Evolutionary conservation across 148 eudicot species (phyloP).

Genomic region (Chenopodium album): DNA sequence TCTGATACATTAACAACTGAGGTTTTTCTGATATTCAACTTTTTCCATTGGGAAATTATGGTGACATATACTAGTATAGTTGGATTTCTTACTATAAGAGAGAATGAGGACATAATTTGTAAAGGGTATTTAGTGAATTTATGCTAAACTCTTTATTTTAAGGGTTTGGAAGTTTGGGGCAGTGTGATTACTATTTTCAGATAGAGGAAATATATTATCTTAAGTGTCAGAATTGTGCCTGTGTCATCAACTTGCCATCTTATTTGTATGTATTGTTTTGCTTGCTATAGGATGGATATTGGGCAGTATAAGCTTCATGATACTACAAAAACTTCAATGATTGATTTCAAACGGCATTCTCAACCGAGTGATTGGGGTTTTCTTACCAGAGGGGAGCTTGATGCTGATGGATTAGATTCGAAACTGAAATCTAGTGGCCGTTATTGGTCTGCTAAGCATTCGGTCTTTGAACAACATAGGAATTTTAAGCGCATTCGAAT

Average conservation of each 20-base stretch:
- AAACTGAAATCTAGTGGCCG: conserved; percentile 72
- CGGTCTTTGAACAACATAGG: conserved; percentile 70
- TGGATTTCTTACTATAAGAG: not conserved
- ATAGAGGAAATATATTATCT: not conserved
- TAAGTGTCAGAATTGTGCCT: not conserved
- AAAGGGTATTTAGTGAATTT: not conserved
- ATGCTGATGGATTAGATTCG: conserved; percentile 58
- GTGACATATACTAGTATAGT: not conserved
- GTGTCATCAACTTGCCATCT: not conserved
- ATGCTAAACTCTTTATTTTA: not conserved
- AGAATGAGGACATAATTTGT: not conserved
- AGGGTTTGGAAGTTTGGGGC: not conserved
- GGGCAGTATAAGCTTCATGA: conserved; percentile 68
- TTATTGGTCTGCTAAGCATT: conserved; percentile 82
- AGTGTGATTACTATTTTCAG: not conserved
- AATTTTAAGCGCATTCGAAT: conserved; percentile 67
- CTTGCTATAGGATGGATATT: conserved; percentile 72
- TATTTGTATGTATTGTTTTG: not conserved
- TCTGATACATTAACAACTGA: not conserved
- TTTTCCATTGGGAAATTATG: not conserved
- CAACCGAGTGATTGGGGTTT: conserved; percentile 29
- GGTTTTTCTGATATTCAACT: not conserved
- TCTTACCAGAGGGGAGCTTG: conserved; percentile 51
- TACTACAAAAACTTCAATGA: conserved; percentile 33
- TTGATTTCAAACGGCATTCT: conserved; percentile 31